Conservation (phyloP, 192 early-diverging fungal species). For the Phycomyces nitens region DNA sequence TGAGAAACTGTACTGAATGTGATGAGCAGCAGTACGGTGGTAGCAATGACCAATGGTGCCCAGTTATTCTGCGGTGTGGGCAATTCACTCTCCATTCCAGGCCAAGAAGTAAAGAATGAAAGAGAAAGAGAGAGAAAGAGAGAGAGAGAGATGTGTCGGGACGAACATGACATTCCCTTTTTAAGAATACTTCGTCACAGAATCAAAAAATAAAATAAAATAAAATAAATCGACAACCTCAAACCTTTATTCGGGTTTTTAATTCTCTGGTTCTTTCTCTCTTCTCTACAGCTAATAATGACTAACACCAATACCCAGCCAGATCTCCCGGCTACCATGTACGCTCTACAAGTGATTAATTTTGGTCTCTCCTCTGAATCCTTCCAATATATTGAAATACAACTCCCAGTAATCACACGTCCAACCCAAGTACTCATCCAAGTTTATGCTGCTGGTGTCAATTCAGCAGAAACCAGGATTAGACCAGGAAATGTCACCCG, state of each 20-base stretch:
- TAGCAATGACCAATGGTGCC: constrained; percentile 42
- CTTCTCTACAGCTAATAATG: not conserved
- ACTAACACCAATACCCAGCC: not conserved
- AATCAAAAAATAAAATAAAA: not conserved
- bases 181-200: constrained; percentile 10
- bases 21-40: constrained; percentile 50
- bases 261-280: constrained; percentile 4
- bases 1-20: constrained; percentile 63
- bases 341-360: constrained; percentile 11
- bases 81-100: not conserved
- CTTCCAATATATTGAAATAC: constrained; percentile 7
- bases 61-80: constrained; percentile 14
- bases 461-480: constrained; percentile 20
- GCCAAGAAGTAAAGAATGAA: not conserved
- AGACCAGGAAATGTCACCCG: constrained; percentile 9
- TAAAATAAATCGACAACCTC: not conserved
- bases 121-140: constrained; percentile 7
- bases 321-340: constrained; percentile 19
- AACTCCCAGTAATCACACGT: constrained; percentile 3
- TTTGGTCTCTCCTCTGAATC: constrained; percentile 7
- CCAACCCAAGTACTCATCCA: constrained; percentile 8
- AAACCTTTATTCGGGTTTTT: constrained; percentile 1
- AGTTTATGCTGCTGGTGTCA: constrained; percentile 26
- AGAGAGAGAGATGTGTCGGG: not conserved
- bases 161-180: not conserved